phyloP scores from a whole-genome alignment of 106 monocot genomes.

The Acanthochlamys bracteata region DNA sequence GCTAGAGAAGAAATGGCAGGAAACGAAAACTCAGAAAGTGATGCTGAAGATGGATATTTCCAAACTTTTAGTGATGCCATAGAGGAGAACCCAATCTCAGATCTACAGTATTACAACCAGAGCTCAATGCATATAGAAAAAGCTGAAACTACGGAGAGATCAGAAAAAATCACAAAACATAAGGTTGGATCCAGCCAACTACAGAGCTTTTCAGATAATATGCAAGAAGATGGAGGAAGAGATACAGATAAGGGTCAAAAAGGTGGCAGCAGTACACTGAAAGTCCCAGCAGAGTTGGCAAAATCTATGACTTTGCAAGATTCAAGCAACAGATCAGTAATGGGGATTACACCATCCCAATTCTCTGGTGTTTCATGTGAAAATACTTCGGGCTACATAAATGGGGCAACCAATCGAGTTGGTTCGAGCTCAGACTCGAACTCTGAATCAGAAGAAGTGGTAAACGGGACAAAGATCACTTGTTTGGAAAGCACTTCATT shows the following conservation, averaged over 20 bases:
- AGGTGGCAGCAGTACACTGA: no score
- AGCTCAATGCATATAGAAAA: background rate
- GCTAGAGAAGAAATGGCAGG: background rate
- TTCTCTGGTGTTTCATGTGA: background rate
- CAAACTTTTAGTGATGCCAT: background rate
- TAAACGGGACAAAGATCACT: background rate
- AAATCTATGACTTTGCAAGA: no score
- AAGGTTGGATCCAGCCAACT: no score
- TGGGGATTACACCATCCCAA: background rate
- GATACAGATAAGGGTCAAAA: no score
- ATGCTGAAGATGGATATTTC: background rate
- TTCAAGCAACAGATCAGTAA: no score
- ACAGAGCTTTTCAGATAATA: no score
- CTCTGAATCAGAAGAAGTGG: background rate
- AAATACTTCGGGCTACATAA: background rate
- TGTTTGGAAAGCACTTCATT: background rate
- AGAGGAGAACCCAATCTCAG: background rate
- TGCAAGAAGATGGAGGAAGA: no score
- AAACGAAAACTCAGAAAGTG: background rate
- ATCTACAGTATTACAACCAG: background rate
- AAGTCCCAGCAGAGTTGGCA: no score
- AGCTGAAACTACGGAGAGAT: background rate
- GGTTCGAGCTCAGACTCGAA: conserved; percentile 1
- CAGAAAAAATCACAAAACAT: background rate
- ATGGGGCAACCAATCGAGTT: background rate